Percentiles rank a stretch among this genome's conserved stretches.
Conservation (phyloP, 108 stramenopile species). For the Skeletonema grethae region DNA sequence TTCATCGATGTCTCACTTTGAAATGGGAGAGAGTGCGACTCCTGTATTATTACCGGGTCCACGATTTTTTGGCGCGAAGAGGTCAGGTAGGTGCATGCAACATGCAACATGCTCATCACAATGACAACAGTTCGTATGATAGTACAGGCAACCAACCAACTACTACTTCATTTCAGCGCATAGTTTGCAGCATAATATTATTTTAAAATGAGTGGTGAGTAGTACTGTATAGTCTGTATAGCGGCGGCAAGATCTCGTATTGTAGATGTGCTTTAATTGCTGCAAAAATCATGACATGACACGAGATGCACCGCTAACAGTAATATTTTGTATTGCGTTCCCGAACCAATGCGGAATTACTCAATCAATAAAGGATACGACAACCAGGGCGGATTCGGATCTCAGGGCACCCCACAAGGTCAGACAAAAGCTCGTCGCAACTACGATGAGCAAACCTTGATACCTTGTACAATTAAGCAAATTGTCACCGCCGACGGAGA, state of each 20-base stretch:
- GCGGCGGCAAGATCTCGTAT: neutral
- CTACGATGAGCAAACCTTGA: slow-evolving; percentile 83
- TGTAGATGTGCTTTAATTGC: neutral
- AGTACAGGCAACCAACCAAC: neutral
- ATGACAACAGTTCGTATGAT: neutral
- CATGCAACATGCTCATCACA: neutral
- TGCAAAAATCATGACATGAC: neutral
- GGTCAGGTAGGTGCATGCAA: neutral
- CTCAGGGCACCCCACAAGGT: slow-evolving; percentile 9
- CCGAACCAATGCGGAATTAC: neutral
- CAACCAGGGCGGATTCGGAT: slow-evolving; percentile 27
- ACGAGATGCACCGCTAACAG: neutral
- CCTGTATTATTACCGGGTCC: too few species aligned
- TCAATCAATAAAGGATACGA: slow-evolving; percentile 7
- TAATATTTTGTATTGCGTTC: neutral
- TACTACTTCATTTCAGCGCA: neutral
- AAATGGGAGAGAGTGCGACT: too few species aligned
- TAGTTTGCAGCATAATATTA: neutral
- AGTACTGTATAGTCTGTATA: neutral
- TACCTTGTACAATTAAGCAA: slow-evolving; percentile 79
- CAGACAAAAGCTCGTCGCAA: slow-evolving; percentile 43
- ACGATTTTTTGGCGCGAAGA: neutral
- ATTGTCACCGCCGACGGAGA: slow-evolving; percentile 35
- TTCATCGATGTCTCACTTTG: too few species aligned
- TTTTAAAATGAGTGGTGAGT: slow-evolving; percentile 2